A percentile compares a stretch with the other conserved stretches of the same genome.
phyloP scores from a whole-genome alignment of 1,139 yeast species.

The Yarrowia galli region DNA sequence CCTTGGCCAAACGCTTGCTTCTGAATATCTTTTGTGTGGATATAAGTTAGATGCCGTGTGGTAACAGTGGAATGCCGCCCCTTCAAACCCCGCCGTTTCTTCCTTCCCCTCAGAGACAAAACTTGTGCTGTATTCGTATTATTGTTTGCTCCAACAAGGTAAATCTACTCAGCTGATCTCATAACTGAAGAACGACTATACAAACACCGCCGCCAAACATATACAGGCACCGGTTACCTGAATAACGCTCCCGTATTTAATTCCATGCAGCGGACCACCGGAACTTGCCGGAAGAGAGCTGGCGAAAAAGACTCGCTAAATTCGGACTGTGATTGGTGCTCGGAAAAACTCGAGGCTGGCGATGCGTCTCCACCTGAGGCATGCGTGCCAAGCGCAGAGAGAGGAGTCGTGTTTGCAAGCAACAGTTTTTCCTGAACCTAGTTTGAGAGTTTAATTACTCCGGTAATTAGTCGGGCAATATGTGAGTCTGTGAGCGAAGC shows the following conservation, averaged over 20 bases:
- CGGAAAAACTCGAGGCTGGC: constrained; percentile 18
- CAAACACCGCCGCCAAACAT: too few relatives aligned
- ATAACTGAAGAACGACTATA: too few relatives aligned
- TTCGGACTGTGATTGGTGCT: not conserved
- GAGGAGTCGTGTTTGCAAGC: constrained; percentile 30
- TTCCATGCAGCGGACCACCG: constrained; percentile 8
- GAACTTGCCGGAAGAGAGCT: constrained; percentile 5
- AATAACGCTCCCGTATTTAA: too few relatives aligned
- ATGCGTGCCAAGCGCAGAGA: constrained; percentile 29
- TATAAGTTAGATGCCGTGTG: too few relatives aligned
- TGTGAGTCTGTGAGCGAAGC: not conserved
- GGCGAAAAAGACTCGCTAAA: not conserved
- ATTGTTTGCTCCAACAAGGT: not conserved
- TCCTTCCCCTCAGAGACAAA: not conserved
- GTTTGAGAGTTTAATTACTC: constrained; percentile 9
- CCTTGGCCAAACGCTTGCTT: not conserved
- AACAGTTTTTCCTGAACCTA: constrained; percentile 33
- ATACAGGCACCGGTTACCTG: too few relatives aligned
- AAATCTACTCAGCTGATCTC: too few relatives aligned
- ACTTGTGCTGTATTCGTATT: too few relatives aligned
- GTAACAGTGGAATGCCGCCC: not conserved
- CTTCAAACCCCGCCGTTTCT: not conserved
- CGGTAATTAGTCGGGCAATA: constrained; percentile 8
- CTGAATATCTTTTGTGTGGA: not conserved
- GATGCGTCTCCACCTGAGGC: constrained; percentile 11